Evolutionary conservation across 2,329 filamentous ascomycete genomes (phyloP).

Genomic region (Thelonectria olida): DNA sequence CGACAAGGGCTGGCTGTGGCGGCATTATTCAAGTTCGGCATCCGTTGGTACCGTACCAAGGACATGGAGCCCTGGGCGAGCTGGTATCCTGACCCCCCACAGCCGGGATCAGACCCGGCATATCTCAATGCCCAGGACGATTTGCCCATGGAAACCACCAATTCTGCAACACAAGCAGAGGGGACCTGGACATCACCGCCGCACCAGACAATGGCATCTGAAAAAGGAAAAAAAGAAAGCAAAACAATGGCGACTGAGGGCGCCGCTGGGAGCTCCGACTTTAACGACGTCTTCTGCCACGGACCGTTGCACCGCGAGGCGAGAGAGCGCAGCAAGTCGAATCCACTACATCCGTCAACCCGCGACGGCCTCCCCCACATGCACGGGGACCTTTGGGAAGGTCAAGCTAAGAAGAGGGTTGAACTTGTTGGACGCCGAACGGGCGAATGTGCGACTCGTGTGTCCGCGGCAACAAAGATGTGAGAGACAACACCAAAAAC

Average conservation of each 20-base stretch:
- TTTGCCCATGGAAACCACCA: slow-evolving; percentile 5
- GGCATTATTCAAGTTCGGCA: slow-evolving; percentile 3
- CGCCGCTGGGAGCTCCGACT: slow-evolving; percentile 12
- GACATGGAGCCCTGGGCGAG: not conserved
- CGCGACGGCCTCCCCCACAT: slow-evolving; percentile 15
- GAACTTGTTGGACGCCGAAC: not conserved
- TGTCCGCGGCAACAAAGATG: slow-evolving; percentile 5
- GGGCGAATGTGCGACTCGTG: slow-evolving; percentile 10
- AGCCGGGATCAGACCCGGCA: slow-evolving; percentile 11
- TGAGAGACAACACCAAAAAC: slow-evolving; percentile 2
- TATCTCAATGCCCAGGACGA: slow-evolving; percentile 2
- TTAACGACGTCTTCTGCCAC: not conserved
- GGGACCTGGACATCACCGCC: not conserved
- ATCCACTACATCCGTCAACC: slow-evolving; percentile 20
- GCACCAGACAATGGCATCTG: slow-evolving; percentile 1
- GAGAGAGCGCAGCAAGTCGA: slow-evolving; percentile 12
- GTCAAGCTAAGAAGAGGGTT: slow-evolving; percentile 10
- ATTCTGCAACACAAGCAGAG: slow-evolving; percentile 6
- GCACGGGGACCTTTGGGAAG: slow-evolving; percentile 1
- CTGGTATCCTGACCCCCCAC: slow-evolving; percentile 16
- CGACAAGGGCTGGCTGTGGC: slow-evolving; percentile 2
- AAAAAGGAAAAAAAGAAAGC: not conserved
- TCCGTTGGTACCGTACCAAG: not conserved
- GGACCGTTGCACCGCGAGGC: slow-evolving; percentile 16
- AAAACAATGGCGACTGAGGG: slow-evolving; percentile 15